Conservation (phyloP, 345 rosid genomes). For the Geranium rotundifolium region DNA sequence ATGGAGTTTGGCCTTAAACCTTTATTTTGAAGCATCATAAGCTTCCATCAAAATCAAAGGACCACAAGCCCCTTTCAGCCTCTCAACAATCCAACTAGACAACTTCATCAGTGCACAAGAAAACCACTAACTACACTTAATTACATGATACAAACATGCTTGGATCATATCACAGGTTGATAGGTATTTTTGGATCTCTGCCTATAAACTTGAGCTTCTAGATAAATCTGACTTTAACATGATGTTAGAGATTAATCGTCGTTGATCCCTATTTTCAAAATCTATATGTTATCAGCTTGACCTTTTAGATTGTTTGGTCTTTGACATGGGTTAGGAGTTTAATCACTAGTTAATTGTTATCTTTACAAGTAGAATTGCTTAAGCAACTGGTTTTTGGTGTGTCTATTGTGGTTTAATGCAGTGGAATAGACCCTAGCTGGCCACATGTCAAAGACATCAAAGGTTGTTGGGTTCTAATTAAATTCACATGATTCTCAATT, state of each 20-base stretch:
- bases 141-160: constrained; percentile 6
- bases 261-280: no score
- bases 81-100: not conserved
- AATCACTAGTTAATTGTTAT: no score
- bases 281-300: no score
- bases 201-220: no score
- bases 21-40: constrained; percentile 14
- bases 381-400: no score
- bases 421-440: not conserved
- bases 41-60: constrained; percentile 12
- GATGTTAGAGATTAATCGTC: no score
- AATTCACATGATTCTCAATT: not conserved
- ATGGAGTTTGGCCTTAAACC: constrained; percentile 6
- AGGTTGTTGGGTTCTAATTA: not conserved
- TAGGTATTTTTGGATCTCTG: no score
- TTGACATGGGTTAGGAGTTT: no score
- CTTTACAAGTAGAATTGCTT: no score
- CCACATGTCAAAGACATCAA: not conserved
- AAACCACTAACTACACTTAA: not conserved
- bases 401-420: not conserved
- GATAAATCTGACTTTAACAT: no score
- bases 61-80: constrained; percentile 22
- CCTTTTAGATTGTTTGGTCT: no score
- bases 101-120: no score
- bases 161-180: not conserved